A percentile compares a stretch with the other conserved stretches of the same genome.
Evolutionary conservation across 2,329 filamentous ascomycete species (phyloP).

Genomic region (Ilyonectria destructans): DNA sequence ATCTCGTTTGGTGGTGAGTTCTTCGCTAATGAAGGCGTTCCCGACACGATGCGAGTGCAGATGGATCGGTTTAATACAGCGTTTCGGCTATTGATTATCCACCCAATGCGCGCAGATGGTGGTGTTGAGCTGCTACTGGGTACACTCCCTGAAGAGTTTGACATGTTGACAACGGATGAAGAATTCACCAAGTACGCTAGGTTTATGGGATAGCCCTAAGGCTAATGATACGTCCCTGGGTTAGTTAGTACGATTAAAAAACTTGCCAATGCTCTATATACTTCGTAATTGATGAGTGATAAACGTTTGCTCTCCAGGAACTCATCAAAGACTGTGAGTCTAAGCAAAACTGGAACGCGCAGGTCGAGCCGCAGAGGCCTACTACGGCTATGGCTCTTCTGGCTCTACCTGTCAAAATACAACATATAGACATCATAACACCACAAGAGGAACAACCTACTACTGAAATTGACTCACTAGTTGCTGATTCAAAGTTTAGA

Average conservation of each 20-base stretch:
- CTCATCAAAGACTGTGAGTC: too few relatives aligned
- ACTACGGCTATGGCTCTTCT: too few relatives aligned
- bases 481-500: too few relatives aligned
- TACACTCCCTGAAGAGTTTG: slow-evolving; percentile 48
- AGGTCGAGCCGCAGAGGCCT: too few relatives aligned
- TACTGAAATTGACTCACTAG: too few relatives aligned
- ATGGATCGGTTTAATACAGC: slow-evolving; percentile 44
- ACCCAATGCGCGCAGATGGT: slow-evolving; percentile 48
- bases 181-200: slow-evolving; percentile 45
- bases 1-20: slow-evolving; percentile 46
- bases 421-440: too few relatives aligned
- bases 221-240: not conserved
- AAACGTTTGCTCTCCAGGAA: too few relatives aligned
- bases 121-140: slow-evolving; percentile 48
- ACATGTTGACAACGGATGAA: slow-evolving; percentile 43
- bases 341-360: too few relatives aligned
- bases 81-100: slow-evolving; percentile 45
- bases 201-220: slow-evolving; percentile 24
- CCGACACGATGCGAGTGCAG: slow-evolving; percentile 47
- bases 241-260: not conserved
- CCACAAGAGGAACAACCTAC: too few relatives aligned
- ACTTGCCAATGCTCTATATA: too few relatives aligned
- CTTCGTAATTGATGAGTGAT: too few relatives aligned
- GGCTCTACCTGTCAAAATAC: too few relatives aligned
- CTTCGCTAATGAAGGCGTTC: slow-evolving; percentile 46